phyloP scores from a whole-genome alignment of 148 eudicot genomes.

The Limonium bicolor region DNA sequence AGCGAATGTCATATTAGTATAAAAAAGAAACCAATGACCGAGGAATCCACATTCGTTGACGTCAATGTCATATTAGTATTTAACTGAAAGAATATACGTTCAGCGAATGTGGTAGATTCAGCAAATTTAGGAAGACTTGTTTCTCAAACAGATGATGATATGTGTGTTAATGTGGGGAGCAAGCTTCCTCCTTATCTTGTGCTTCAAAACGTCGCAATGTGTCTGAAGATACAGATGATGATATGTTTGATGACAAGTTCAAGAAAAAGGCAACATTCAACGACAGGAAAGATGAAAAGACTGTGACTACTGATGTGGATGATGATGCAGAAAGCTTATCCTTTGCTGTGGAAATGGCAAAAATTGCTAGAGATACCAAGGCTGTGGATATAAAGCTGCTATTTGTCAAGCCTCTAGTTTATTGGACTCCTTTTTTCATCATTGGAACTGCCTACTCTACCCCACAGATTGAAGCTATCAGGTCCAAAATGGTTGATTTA shows the following conservation, averaged over 20 bases:
- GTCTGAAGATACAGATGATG: constrained; percentile 84
- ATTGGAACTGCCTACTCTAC: constrained; percentile 89
- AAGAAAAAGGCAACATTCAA: constrained; percentile 68
- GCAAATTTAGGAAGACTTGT: no score
- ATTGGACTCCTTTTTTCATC: constrained; percentile 95
- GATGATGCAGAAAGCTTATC: constrained; percentile 97
- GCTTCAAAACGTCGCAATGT: no score
- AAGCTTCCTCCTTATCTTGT: no score
- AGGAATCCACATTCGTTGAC: no score
- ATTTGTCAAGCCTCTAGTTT: constrained; percentile 93
- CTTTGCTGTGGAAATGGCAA: constrained; percentile 89
- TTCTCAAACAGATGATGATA: no score
- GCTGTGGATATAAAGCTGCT: constrained; percentile 79
- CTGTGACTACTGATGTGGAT: constrained; percentile 58
- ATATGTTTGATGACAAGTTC: constrained; percentile 75
- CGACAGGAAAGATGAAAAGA: constrained; percentile 60
- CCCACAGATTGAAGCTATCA: constrained; percentile 87
- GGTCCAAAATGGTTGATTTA: constrained; percentile 64
- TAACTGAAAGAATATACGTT: no score
- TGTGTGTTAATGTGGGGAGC: no score
- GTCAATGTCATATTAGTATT: no score
- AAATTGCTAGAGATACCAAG: constrained; percentile 87
- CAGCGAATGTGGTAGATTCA: no score
- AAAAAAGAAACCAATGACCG: no score
- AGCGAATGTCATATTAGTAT: no score